Percentiles rank a stretch among this genome's conserved stretches.
These are phyloP conservation scores for Penicillium sp. DNA, from an alignment of 2,329 filamentous ascomycete genomes.

Conservation along the genomic window DNA sequence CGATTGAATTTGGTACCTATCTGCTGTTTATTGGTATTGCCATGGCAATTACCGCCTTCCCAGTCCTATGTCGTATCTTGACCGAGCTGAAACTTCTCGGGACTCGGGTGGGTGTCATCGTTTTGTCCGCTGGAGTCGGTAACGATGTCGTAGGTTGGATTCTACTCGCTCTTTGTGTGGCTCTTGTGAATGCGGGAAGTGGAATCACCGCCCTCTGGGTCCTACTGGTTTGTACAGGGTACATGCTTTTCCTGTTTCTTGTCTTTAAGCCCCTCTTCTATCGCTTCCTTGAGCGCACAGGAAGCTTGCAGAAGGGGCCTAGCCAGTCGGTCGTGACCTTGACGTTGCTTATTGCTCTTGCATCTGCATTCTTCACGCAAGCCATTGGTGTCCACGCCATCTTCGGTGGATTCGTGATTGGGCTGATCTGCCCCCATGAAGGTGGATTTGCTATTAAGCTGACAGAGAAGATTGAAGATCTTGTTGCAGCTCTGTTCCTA, in stretches of 20 bases:
- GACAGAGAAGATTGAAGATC: slow-evolving; percentile 92
- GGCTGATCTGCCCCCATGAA: slow-evolving; percentile 87
- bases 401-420: slow-evolving; percentile 89
- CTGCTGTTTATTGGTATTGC: slow-evolving; percentile 89
- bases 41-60: slow-evolving; percentile 88
- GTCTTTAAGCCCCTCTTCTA: slow-evolving; percentile 75
- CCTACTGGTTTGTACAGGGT: slow-evolving; percentile 75
- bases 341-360: slow-evolving; percentile 78
- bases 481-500: slow-evolving; percentile 81
- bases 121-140: slow-evolving; percentile 86
- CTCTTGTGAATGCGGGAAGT: slow-evolving; percentile 84
- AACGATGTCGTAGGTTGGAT: slow-evolving; percentile 95
- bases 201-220: slow-evolving; percentile 87
- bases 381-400: slow-evolving; percentile 94
- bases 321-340: slow-evolving; percentile 83
- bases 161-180: slow-evolving; percentile 88
- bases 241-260: slow-evolving; percentile 75
- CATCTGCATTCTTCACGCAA: slow-evolving; percentile 83
- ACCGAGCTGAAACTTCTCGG: slow-evolving; percentile 85
- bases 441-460: slow-evolving; percentile 89
- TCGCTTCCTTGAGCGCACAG: slow-evolving; percentile 73
- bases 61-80: slow-evolving; percentile 90
- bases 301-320: slow-evolving; percentile 84
- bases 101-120: slow-evolving; percentile 84
- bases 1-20: slow-evolving; percentile 66